phyloP scores from a whole-genome alignment of 768 basidiomycete genomes.

The Lactarius evosmus region DNA sequence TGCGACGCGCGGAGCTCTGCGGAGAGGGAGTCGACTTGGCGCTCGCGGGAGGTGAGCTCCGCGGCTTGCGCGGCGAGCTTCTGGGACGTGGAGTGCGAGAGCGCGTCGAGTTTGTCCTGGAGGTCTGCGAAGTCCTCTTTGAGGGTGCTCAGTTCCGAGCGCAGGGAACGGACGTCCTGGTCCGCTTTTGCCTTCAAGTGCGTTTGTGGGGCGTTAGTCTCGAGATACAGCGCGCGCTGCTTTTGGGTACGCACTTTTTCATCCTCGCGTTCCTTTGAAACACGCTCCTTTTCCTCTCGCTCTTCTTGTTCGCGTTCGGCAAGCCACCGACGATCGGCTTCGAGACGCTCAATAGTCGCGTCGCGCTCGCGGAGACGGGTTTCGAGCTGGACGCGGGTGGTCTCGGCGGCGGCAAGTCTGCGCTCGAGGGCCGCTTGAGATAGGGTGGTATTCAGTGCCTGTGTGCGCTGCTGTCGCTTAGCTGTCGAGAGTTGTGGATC shows the following conservation, averaged over 20 bases:
- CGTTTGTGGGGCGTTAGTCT: too few relatives aligned
- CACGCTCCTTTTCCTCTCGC: slow-evolving; percentile 60
- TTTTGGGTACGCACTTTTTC: slow-evolving; percentile 52
- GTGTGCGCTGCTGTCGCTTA: slow-evolving; percentile 64
- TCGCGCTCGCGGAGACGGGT: slow-evolving; percentile 66
- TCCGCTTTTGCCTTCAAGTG: slow-evolving; percentile 47
- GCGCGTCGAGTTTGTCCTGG: slow-evolving; percentile 49
- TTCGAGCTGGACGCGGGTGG: slow-evolving; percentile 62
- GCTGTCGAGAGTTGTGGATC: slow-evolving; percentile 64
- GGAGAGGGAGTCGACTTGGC: slow-evolving; percentile 46
- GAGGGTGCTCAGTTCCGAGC: slow-evolving; percentile 47
- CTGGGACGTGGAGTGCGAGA: slow-evolving; percentile 49
- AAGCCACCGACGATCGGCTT: slow-evolving; percentile 66
- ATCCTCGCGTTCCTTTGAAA: slow-evolving; percentile 47
- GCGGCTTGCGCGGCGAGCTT: slow-evolving; percentile 49
- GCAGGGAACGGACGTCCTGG: slow-evolving; percentile 49
- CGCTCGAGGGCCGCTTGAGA: slow-evolving; percentile 63
- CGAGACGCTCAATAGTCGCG: slow-evolving; percentile 56
- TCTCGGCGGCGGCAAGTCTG: slow-evolving; percentile 60
- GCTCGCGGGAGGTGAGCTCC: slow-evolving; percentile 47
- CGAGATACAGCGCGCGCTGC: neutral
- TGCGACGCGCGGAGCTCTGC: slow-evolving; percentile 46
- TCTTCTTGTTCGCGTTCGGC: slow-evolving; percentile 67
- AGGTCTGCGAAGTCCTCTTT: slow-evolving; percentile 61
- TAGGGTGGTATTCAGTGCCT: slow-evolving; percentile 59